Percentiles rank a stretch among this genome's conserved stretches.
Conservation (phyloP, 2,329 filamentous ascomycete genomes). For the Microcera coccophila region DNA sequence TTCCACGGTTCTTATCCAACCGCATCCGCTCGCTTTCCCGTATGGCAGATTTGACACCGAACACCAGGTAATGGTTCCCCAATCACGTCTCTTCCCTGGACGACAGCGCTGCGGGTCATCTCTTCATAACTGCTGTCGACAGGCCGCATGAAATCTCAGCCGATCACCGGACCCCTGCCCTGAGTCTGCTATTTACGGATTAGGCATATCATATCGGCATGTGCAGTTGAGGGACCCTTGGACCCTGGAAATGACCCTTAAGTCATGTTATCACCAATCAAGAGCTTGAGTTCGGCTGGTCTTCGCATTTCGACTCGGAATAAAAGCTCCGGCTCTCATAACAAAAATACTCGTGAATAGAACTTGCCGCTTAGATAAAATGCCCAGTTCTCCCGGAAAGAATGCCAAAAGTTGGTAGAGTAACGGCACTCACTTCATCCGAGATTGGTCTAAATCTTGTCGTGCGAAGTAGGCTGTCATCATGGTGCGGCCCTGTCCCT, state of each 20-base stretch:
- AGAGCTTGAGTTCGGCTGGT: slow-evolving; percentile 1
- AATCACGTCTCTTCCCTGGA: not conserved
- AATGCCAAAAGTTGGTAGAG: slow-evolving; percentile 4
- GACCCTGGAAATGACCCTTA: slow-evolving; percentile 19
- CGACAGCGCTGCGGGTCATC: not conserved
- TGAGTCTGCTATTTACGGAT: slow-evolving; percentile 15
- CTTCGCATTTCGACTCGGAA: slow-evolving; percentile 12
- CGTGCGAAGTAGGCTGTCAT: slow-evolving; percentile 13
- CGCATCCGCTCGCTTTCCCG: slow-evolving; percentile 8
- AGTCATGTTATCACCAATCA: slow-evolving; percentile 17
- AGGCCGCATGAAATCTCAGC: not conserved
- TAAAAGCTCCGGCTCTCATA: slow-evolving; percentile 21
- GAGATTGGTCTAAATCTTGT: slow-evolving; percentile 1
- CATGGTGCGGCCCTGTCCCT: slow-evolving; percentile 14
- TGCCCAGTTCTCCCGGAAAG: slow-evolving; percentile 2
- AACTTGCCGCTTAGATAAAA: slow-evolving; percentile 1
- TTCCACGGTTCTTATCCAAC: slow-evolving; percentile 14
- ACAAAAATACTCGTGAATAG: slow-evolving; percentile 10
- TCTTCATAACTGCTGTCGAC: not conserved
- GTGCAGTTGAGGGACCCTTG: slow-evolving; percentile 15
- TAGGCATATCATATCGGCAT: slow-evolving; percentile 17
- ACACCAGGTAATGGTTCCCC: not conserved
- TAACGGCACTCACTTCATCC: slow-evolving; percentile 4
- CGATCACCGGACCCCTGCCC: slow-evolving; percentile 13
- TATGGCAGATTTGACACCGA: slow-evolving; percentile 4